Evolutionary conservation across 2,329 filamentous ascomycete species (phyloP).

Genomic region (Fusarium denticulatum): DNA sequence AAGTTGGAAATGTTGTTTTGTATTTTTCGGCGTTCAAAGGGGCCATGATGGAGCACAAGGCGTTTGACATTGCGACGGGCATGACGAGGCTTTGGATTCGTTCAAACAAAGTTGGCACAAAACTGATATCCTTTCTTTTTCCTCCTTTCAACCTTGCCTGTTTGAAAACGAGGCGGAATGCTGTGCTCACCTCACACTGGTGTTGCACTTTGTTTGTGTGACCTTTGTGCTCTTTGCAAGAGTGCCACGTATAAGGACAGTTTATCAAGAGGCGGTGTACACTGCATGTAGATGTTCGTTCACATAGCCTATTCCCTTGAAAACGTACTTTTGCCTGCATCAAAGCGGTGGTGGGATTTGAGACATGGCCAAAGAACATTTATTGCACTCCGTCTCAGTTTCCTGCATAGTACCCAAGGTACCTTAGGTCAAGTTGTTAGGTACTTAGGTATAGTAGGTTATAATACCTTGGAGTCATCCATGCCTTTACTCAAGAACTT

Average conservation of each 20-base stretch:
- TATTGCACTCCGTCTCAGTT: background rate
- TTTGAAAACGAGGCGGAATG: constrained; percentile 7
- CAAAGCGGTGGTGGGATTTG: background rate
- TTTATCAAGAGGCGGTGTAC: background rate
- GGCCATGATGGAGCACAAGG: background rate
- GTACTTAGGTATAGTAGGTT: background rate
- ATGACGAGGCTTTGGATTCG: background rate
- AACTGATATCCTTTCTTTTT: background rate
- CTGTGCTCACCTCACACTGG: background rate
- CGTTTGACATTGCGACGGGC: constrained; percentile 10
- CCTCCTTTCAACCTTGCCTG: background rate
- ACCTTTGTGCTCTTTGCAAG: background rate
- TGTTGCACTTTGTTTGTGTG: background rate
- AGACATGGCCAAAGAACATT: background rate
- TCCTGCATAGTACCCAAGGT: background rate
- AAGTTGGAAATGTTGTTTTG: background rate
- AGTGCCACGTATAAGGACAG: constrained; percentile 7
- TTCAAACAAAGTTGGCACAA: background rate
- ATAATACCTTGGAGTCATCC: background rate
- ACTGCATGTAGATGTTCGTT: background rate
- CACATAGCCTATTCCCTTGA: background rate
- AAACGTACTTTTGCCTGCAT: background rate
- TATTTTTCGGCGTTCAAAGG: constrained; percentile 25
- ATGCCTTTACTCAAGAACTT: background rate
- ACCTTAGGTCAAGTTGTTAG: background rate